Evolutionary conservation across 2,329 filamentous ascomycete species (phyloP), one percentile per base, ranked within the genome.

Genomic region (Curvularia eragrostidis): DNA sequence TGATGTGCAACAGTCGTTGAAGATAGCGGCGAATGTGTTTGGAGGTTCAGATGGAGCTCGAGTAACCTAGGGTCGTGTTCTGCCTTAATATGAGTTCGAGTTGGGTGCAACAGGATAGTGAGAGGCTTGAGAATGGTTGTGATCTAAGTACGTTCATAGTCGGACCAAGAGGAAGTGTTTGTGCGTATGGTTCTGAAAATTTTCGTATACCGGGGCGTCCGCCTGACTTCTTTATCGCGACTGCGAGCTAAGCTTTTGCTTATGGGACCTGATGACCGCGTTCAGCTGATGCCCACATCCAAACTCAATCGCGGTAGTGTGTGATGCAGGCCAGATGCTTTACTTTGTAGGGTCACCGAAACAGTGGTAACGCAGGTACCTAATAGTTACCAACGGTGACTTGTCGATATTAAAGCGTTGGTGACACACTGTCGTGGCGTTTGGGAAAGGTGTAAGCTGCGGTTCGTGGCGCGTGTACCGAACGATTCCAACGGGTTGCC

Each of bases 361-460:
- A 13, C 38, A 49, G 13, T 41, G 34, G 18, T 23, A 46, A 13
- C 18, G 12, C 10, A 26, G 28, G 38, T 28, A 10, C 10, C n/a
- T 39, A 26, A 21, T 58, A 41, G 32, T 13, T 34, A 5, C 26
- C 32, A 48, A 43, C 19, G 48, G 54, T 34, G 48, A 32, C 24
- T 51, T 51, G 12, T 48, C 34, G 15, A 48, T 21, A 21, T 43
- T 5, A 15, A 42, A 38, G n/a, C 15, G 10, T 30, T 36, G 23
- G 60, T 52, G 15, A 52, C 52, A 58, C 62, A 38, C 44, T 7
- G 47, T 58, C 28, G 48, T 59, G 52, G 56, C 48, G 46, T 34
- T 39, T 30, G 28, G 39, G 56, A 34, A 52, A 54, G 36, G 42
- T 52, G 68, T 65, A 63, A 62, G 47, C 47, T 54, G 54, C 43